Evolutionary conservation across 2,329 filamentous ascomycete species (phyloP), one percentile per base, ranked within the genome.

Genomic region (Aspergillus candidus): DNA sequence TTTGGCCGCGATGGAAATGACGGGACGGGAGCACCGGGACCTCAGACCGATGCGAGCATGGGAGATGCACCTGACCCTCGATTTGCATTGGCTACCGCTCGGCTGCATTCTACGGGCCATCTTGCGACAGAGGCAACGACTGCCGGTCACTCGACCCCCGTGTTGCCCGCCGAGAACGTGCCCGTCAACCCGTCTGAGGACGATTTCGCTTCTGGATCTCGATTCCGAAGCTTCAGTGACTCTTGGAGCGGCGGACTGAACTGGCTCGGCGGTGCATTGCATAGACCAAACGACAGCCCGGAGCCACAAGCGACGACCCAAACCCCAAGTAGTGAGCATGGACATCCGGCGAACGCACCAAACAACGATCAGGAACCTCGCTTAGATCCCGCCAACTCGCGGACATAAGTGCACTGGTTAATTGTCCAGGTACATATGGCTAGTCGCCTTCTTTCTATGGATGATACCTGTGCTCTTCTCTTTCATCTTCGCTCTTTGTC

Each of bases 201-300:
- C 30, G 52, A 59, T 35, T 31, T 32, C 6, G 51, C 55, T 14
- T 49, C 47, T 5, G 14, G 51, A 3, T 55, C 49, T 10, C 60
- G 63, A 12, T 49, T 66, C 6, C 62, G 65, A 43, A 67, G 64
- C 41, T 50, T 68, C 10, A 68, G 65, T 43, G 65, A 68, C 47
- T 66, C 65, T 2, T 62, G 61, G 62, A 60, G 52, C 18, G 63
- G 58, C 35, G 57, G 62, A 1, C 48, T 67, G 12, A 58, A 63
- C 8, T 67, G 65, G 65, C 48, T 68, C 8, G 63, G 63, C 6
- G 61, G 58, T 22, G 57, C 60, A 14, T 48, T 68, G 11, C 55
- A 60, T 30, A 59, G 49, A 35, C 41, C 44, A 11, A 43, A 43
- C 12, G 48, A 40, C 15, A 44, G 17, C 12, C 29, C 13, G 13